Conservation (phyloP, 306 rosid genomes). For the Quercus parvula region DNA sequence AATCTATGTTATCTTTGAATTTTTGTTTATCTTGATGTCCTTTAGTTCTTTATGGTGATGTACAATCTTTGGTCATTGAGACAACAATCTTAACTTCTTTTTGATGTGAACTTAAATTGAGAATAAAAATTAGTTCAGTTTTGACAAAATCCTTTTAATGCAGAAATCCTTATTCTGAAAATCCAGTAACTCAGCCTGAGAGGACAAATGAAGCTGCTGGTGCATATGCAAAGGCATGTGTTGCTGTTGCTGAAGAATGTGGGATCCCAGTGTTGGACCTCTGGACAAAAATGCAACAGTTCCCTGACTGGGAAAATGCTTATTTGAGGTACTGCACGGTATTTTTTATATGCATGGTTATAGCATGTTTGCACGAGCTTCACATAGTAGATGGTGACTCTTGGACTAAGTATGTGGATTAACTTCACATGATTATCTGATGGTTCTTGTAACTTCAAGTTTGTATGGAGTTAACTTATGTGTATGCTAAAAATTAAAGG, state of each 20-base stretch:
- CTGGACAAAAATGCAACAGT: slow-evolving; percentile 83
- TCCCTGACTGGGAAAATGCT: slow-evolving; percentile 51
- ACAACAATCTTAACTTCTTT: background rate
- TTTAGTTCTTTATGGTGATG: background rate
- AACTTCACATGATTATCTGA: background rate
- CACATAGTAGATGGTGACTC: background rate
- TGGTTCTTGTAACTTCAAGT: background rate
- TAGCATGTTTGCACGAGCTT: background rate
- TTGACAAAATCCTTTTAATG: background rate
- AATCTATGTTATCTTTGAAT: background rate
- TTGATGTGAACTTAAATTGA: background rate
- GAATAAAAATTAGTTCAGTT: background rate
- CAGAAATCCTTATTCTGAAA: slow-evolving; percentile 56
- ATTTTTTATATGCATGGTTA: background rate
- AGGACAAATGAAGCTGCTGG: slow-evolving; percentile 87
- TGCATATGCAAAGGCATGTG: slow-evolving; percentile 66
- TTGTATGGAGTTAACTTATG: background rate
- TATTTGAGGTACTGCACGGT: slow-evolving; percentile 42
- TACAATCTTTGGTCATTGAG: background rate
- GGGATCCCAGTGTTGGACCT: slow-evolving; percentile 56
- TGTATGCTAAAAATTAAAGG: background rate
- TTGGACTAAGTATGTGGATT: background rate
- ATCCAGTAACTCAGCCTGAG: slow-evolving; percentile 66
- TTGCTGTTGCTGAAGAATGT: slow-evolving; percentile 55
- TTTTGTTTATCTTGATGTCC: background rate